phyloP scores from a whole-genome alignment of 2,329 filamentous ascomycete genomes.

The Colletotrichum musicola region DNA sequence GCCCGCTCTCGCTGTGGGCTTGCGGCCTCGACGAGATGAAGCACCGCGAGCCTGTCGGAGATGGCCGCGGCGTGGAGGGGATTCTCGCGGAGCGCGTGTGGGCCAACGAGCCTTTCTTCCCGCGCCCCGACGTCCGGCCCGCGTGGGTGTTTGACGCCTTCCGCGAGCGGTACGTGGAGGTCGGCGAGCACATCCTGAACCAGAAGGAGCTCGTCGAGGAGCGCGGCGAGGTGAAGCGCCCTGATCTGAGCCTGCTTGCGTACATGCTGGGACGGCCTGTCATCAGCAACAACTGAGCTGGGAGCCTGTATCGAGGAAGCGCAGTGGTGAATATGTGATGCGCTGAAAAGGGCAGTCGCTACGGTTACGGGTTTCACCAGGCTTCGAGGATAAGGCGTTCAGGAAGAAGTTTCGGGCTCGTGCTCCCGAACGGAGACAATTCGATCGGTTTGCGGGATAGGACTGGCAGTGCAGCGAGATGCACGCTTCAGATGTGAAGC shows the following conservation, averaged over 20 bases:
- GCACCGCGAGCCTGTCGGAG: neutral
- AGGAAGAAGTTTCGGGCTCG: too few species aligned
- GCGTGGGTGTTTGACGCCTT: constrained; percentile 19
- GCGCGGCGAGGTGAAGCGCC: neutral
- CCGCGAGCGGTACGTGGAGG: constrained; percentile 7
- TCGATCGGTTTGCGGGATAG: too few species aligned
- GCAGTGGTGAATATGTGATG: too few species aligned
- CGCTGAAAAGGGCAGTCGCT: too few species aligned
- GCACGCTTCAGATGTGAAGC: too few species aligned
- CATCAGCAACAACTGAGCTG: too few species aligned
- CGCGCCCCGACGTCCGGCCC: constrained; percentile 19
- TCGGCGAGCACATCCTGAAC: constrained; percentile 5
- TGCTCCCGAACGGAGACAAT: too few species aligned
- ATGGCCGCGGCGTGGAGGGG: neutral
- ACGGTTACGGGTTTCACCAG: too few species aligned
- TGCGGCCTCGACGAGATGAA: constrained; percentile 16
- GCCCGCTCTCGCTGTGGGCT: constrained; percentile 12
- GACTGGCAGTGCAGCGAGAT: too few species aligned
- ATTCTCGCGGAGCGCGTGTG: constrained; percentile 2
- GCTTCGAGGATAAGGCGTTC: too few species aligned
- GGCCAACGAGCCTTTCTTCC: constrained; percentile 26
- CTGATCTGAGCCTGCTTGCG: neutral
- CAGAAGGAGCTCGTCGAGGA: constrained; percentile 1
- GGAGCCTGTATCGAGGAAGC: too few species aligned
- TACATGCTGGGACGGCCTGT: neutral